These are phyloP conservation scores for Camelina neglecta DNA, from an alignment of 345 rosid genomes.

Conservation along the genomic window DNA sequence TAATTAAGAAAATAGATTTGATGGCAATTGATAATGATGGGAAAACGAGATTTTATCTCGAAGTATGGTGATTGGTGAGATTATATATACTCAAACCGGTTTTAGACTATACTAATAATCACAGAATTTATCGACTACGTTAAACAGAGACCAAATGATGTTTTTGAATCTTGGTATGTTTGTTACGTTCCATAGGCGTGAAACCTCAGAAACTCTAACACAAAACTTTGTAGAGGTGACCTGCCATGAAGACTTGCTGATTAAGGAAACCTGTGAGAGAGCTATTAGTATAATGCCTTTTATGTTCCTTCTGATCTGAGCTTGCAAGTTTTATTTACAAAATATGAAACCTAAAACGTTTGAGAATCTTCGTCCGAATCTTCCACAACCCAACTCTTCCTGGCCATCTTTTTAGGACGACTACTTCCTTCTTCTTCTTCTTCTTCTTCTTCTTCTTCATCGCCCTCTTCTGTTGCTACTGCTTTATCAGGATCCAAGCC, in stretches of 20 bases:
- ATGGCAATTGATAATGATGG: no score
- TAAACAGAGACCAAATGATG: no score
- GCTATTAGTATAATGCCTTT: slow-evolving; percentile 11
- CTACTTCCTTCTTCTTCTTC: slow-evolving; percentile 20
- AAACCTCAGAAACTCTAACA: not conserved
- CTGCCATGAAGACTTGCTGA: slow-evolving; percentile 20
- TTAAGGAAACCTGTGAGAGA: not conserved
- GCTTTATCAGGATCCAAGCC: slow-evolving; percentile 51
- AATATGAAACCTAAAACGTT: slow-evolving; percentile 27
- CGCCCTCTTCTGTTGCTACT: slow-evolving; percentile 9
- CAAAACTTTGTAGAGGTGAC: slow-evolving; percentile 7
- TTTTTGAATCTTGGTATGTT: no score
- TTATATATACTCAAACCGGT: not conserved
- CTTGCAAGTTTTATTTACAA: slow-evolving; percentile 21
- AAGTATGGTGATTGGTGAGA: not conserved
- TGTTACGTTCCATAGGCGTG: not conserved
- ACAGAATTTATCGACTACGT: no score
- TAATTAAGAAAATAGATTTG: no score
- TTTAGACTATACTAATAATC: not conserved
- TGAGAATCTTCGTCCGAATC: slow-evolving; percentile 62
- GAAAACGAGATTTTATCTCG: not conserved
- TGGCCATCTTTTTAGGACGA: slow-evolving; percentile 49
- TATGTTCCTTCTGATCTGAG: slow-evolving; percentile 20
- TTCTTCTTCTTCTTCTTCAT: slow-evolving; percentile 6
- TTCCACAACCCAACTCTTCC: slow-evolving; percentile 56